phyloP scores from a whole-genome alignment of 2,329 filamentous ascomycete genomes.

The Geoglossum cookeanum region DNA sequence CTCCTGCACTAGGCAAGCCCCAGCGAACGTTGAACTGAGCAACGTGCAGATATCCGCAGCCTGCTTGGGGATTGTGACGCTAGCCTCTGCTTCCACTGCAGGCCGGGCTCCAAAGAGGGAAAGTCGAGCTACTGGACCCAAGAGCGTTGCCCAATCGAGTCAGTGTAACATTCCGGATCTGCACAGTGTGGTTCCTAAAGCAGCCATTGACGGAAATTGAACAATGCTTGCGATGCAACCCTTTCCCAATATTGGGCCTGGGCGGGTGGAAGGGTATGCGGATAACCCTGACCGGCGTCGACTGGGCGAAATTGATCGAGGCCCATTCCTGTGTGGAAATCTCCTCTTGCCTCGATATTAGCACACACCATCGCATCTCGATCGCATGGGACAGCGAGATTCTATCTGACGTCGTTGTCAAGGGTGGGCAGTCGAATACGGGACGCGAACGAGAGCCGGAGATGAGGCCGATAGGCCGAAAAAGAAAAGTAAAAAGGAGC shows the following conservation, averaged over 20 bases:
- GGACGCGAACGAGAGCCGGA: too few species aligned
- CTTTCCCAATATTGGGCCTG: not conserved
- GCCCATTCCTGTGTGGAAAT: not conserved
- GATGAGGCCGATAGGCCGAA: too few species aligned
- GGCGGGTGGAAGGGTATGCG: not conserved
- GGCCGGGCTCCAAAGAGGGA: not conserved
- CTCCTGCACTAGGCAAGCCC: not conserved
- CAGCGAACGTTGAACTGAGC: not conserved
- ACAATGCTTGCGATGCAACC: not conserved
- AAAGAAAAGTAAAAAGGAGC: too few species aligned
- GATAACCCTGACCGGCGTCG: not conserved
- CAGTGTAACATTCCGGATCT: constrained; percentile 2
- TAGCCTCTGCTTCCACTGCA: not conserved
- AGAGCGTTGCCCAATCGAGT: not conserved
- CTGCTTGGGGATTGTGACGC: not conserved
- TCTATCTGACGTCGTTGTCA: not conserved
- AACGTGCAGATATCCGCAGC: not conserved
- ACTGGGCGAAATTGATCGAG: not conserved
- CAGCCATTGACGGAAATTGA: not conserved
- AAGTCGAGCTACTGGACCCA: not conserved
- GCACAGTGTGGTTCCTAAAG: not conserved
- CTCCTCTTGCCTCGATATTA: not conserved
- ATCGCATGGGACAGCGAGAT: not conserved
- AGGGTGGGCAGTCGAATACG: not conserved
- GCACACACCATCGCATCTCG: not conserved